Evolutionary conservation across 1,139 yeast genomes (phyloP), one percentile per base, ranked within the genome.

Genomic region (Sugiyamaella japonica): DNA sequence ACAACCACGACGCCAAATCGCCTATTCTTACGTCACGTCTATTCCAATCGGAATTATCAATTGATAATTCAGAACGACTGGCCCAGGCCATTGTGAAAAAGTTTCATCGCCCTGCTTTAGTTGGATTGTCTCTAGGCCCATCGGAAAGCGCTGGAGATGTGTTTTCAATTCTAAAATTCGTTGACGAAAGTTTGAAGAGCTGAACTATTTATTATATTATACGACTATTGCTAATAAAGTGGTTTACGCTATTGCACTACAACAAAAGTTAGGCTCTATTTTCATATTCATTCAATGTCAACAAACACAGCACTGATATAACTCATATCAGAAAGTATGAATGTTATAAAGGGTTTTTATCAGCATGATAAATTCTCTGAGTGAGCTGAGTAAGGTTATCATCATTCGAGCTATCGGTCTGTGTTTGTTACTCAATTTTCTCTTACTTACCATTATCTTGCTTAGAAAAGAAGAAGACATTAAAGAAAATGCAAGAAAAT

Each of bases 381-480:
- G 62, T 59, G 62, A 59, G 62, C 62, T 59, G 61, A 58, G 61
- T 56, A 59, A 55, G 37, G 47, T 59, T 58, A 58, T 59, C 61
- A 57, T 56, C 41, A 48, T 41, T 23, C 12, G n/a, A 41, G 15
- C 34, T 46, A 23, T 38, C 29, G 38, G 34, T 7, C 12, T 13
- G 34, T 6, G 20, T 16, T 16, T 28, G 15, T 28, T 10, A 10
- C 23, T 37, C 7, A 32, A 10, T 9, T n/a, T 12, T 12, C 28
- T 3, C 5, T 13, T 45, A 48, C 51, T 48, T 48, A 48, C 51
- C 13, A 38, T n/a, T 8, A 37, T 2, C 29, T n/a, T 44, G 13
- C n/a, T n/a, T n/a, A 15, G 3, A 20, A 9, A 12, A 29, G 3
- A 12, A 15, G 12, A 16, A 9, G 34, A 29, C n/a, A 12, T 23